A percentile compares a stretch with the other conserved stretches of the same genome.
phyloP scores from a whole-genome alignment of 2,329 filamentous ascomycete genomes.

The Diaporthe helianthi region DNA sequence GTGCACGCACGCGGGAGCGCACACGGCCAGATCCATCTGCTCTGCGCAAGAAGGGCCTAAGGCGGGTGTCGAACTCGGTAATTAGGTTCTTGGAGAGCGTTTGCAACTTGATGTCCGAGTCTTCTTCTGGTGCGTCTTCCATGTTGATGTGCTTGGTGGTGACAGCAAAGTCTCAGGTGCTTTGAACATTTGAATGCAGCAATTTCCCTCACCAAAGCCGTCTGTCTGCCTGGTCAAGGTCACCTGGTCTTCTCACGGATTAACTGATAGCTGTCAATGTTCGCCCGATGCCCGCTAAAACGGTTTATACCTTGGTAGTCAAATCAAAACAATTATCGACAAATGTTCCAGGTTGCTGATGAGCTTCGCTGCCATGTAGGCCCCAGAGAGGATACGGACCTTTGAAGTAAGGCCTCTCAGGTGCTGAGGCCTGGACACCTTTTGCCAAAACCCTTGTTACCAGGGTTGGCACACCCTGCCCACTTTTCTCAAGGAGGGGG shows the following conservation, averaged over 20 bases:
- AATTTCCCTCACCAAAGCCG: background rate
- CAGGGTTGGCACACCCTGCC: background rate
- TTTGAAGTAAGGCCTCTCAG: background rate
- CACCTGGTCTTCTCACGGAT: background rate
- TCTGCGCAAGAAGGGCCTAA: conserved; percentile 61
- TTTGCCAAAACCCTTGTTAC: background rate
- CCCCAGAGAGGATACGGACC: background rate
- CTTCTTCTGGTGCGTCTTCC: conserved; percentile 68
- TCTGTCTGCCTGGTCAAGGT: background rate
- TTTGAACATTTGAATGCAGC: too few relatives aligned
- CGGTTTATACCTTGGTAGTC: background rate
- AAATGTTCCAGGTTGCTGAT: background rate
- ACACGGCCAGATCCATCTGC: conserved; percentile 54
- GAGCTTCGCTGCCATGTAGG: background rate
- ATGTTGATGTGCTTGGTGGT: background rate
- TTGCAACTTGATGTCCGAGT: conserved; percentile 68
- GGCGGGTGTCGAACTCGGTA: conserved; percentile 61
- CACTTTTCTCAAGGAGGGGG: background rate
- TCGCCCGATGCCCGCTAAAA: background rate
- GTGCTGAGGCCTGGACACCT: background rate
- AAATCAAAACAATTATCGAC: background rate
- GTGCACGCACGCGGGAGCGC: conserved; percentile 57
- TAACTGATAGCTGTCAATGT: background rate
- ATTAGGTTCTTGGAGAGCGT: conserved; percentile 66
- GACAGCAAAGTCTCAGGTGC: too few relatives aligned